Evolutionary conservation across 306 rosid species (phyloP), one percentile per base, ranked within the genome.

Genomic region (Lathyrus aphaca): DNA sequence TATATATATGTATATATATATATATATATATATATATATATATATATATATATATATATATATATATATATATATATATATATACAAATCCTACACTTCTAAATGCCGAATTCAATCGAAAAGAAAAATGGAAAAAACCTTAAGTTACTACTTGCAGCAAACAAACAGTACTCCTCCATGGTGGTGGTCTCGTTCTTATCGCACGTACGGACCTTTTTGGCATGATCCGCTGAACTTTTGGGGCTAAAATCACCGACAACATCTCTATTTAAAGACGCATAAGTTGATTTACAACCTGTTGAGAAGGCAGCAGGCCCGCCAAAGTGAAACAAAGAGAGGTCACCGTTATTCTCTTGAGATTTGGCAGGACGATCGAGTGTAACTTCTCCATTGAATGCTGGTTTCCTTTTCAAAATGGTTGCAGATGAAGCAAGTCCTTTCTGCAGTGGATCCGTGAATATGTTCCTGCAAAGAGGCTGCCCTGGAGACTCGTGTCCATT

Each of bases 131-230:
- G n/a, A n/a, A n/a, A 83, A 73, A 95, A 89, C 80, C 84, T 79
- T 74, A 86, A 48, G 68, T 86, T 87, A 21, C 84, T 89, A 71
- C 89, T 84, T 65, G 97, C 83, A 2, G 97, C 95, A 86, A 95
- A 95, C 80, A 95, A 82, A 84, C 81, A 89, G 96, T 95, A 95
- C 73, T 91, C 99, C 85, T 89, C 96, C 79, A 87, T 69, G 59
- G 71, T 66, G 38, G 83, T 79, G 27, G 85, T 76, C 81, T 85
- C 96, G 70, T 83, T 88, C 82, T 85, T 84, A 79, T 59, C 81
- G 83, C 82, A 75, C n/a, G 79, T 72, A 5, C 57, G 82, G 61
- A 83, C 87, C 42, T 77, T 79, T 65, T 84, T 86, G 1, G n/a
- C n/a, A n/a, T n/a, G n/a, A n/a, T n/a, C n/a, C n/a, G n/a, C n/a